Conservation (phyloP, 148 eudicot genomes). For the Persicaria tinctoria region DNA sequence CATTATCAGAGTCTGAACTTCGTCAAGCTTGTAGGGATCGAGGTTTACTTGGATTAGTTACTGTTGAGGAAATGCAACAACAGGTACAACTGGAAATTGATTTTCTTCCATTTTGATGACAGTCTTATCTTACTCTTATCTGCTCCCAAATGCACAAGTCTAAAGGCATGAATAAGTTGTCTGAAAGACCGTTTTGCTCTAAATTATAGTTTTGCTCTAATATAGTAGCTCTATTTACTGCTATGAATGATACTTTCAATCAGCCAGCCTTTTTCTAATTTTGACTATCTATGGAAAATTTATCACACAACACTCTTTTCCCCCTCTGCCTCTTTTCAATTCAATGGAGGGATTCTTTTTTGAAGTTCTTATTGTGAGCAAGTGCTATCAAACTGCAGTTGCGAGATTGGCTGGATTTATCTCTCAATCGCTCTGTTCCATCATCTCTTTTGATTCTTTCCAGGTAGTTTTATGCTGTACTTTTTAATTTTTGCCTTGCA, state of each 20-base stretch:
- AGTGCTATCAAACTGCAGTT: constrained; percentile 28
- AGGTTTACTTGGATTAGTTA: constrained; percentile 61
- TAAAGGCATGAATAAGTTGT: neutral
- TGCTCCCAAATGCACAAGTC: neutral
- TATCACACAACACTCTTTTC: neutral
- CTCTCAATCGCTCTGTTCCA: constrained; percentile 67
- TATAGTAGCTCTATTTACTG: neutral
- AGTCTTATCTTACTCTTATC: neutral
- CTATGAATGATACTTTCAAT: neutral
- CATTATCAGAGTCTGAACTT: constrained; percentile 76
- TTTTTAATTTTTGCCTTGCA: neutral
- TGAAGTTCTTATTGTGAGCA: neutral
- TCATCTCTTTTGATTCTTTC: constrained; percentile 76
- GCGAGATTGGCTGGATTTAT: constrained; percentile 81
- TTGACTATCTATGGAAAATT: neutral
- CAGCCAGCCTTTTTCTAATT: neutral
- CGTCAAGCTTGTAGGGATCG: constrained; percentile 80
- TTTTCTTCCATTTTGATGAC: neutral
- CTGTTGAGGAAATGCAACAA: constrained; percentile 80
- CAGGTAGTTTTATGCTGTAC: constrained; percentile 26
- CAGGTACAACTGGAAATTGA: constrained; percentile 38
- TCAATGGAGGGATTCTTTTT: neutral
- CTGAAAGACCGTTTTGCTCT: neutral
- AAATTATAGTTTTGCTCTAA: neutral
- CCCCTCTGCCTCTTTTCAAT: neutral